A percentile compares a stretch with the other conserved stretches of the same genome.
Conservation (phyloP, 371 early-diverging fungal genomes). For the Mortierella sp. region DNA sequence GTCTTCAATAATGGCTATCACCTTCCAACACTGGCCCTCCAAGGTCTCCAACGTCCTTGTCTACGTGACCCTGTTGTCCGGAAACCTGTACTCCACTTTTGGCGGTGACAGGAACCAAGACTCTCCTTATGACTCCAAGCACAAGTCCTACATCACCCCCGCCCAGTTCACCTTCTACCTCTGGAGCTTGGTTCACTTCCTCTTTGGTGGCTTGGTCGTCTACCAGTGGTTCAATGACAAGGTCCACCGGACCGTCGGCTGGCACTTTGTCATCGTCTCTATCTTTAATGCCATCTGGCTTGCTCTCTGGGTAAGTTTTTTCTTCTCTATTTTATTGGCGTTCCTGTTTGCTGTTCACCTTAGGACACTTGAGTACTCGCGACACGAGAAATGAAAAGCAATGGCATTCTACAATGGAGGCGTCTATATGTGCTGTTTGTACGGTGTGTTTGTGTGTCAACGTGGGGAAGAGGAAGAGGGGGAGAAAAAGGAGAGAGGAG, state of each 20-base stretch:
- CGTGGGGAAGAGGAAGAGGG: background rate
- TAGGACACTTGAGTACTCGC: too few relatives aligned
- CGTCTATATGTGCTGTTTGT: background rate
- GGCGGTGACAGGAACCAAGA: slow-evolving; percentile 59
- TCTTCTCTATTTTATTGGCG: background rate
- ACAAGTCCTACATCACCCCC: slow-evolving; percentile 61
- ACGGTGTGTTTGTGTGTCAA: background rate
- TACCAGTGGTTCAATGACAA: slow-evolving; percentile 77
- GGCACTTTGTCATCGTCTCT: slow-evolving; percentile 77
- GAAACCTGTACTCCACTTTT: slow-evolving; percentile 72
- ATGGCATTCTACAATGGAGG: background rate
- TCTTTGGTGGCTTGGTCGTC: slow-evolving; percentile 73
- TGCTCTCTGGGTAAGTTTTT: slow-evolving; percentile 66
- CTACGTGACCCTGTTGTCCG: slow-evolving; percentile 75
- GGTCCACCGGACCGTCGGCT: slow-evolving; percentile 75
- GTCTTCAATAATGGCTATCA: slow-evolving; percentile 22
- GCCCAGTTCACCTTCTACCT: slow-evolving; percentile 59
- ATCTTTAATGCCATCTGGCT: slow-evolving; percentile 73
- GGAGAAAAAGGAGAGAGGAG: background rate
- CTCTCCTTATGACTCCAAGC: slow-evolving; percentile 45
- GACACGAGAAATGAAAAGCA: background rate
- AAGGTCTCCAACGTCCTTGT: slow-evolving; percentile 78
- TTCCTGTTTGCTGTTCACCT: background rate
- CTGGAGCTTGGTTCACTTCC: slow-evolving; percentile 75
- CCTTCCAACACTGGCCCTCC: slow-evolving; percentile 42